phyloP scores from a whole-genome alignment of 495 filamentous ascomycete species.

The Apodospora peruviana region DNA sequence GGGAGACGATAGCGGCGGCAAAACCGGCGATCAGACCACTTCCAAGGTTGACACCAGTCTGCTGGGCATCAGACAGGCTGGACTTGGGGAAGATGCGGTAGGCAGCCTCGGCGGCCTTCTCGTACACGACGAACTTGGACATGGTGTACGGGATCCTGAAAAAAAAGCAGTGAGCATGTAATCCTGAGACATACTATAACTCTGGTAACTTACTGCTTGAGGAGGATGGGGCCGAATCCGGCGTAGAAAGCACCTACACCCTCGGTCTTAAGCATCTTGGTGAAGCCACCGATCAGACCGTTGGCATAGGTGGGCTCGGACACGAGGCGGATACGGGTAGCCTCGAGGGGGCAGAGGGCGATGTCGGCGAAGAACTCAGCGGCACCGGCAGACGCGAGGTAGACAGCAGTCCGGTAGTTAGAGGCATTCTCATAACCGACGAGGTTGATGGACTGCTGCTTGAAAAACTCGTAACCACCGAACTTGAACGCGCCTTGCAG shows the following conservation, averaged over 20 bases:
- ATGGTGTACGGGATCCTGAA: conserved; percentile 96
- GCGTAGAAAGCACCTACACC: conserved; percentile 90
- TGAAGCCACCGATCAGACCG: conserved; percentile 76
- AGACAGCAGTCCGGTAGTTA: conserved; percentile 83
- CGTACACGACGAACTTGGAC: conserved; percentile 99
- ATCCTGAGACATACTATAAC: too few species aligned
- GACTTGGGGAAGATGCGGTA: conserved; percentile 74
- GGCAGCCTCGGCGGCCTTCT: conserved; percentile 84
- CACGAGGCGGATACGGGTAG: conserved; percentile 91
- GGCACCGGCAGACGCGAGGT: conserved; percentile 75
- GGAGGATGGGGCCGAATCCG: conserved; percentile 86
- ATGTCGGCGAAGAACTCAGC: conserved; percentile 95
- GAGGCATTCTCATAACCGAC: conserved; percentile 73
- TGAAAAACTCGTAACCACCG: conserved; percentile 93
- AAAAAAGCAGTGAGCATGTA: conserved; percentile 7
- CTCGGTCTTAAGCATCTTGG: conserved; percentile 80
- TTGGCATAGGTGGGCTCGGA: conserved; percentile 81
- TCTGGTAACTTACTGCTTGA: conserved; percentile 79
- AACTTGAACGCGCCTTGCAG: conserved; percentile 95
- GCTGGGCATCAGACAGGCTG: conserved; percentile 60
- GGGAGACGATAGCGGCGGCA: conserved; percentile 91
- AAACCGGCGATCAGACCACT: conserved; percentile 96
- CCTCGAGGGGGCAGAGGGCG: conserved; percentile 89
- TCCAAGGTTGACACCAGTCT: conserved; percentile 90
- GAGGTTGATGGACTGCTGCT: conserved; percentile 82